phyloP scores from a whole-genome alignment of 192 early-diverging fungal genomes.

The Backusella westeae region DNA sequence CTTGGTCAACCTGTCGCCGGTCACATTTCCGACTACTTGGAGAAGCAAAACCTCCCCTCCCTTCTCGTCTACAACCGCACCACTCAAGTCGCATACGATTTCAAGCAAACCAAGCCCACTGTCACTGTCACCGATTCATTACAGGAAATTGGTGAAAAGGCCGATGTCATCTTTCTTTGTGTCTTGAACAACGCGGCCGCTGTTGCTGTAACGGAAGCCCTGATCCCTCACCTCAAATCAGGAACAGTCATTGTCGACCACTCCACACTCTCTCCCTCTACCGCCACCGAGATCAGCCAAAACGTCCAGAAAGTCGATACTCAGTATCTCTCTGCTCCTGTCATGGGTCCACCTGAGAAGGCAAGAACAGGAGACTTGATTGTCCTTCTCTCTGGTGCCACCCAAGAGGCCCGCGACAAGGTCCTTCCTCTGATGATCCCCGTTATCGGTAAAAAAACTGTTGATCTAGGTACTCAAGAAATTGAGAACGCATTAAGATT shows the following conservation, averaged over 20 bases:
- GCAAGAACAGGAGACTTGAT: conserved; percentile 54
- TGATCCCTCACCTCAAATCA: not conserved
- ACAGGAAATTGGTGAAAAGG: conserved; percentile 30
- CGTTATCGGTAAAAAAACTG: conserved; percentile 40
- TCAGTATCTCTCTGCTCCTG: conserved; percentile 19
- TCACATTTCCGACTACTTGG: conserved; percentile 14
- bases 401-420: conserved; percentile 36
- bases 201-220: not conserved
- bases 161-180: conserved; percentile 58
- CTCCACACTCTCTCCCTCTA: conserved; percentile 53
- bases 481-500: conserved; percentile 40
- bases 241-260: conserved; percentile 52
- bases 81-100: not conserved
- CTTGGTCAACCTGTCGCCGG: conserved; percentile 55
- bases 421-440: conserved; percentile 38
- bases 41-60: conserved; percentile 20
- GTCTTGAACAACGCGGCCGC: conserved; percentile 59
- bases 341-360: conserved; percentile 32
- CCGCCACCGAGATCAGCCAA: conserved; percentile 31
- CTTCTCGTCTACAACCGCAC: conserved; percentile 68
- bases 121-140: conserved; percentile 40
- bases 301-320: conserved; percentile 17
- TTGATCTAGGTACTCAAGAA: conserved; percentile 48
- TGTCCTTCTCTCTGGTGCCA: conserved; percentile 48
- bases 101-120: not conserved